Base-by-base conservation (phyloP, 2,329 filamentous ascomycete genomes). In the Xylaria sp. region DNA sequence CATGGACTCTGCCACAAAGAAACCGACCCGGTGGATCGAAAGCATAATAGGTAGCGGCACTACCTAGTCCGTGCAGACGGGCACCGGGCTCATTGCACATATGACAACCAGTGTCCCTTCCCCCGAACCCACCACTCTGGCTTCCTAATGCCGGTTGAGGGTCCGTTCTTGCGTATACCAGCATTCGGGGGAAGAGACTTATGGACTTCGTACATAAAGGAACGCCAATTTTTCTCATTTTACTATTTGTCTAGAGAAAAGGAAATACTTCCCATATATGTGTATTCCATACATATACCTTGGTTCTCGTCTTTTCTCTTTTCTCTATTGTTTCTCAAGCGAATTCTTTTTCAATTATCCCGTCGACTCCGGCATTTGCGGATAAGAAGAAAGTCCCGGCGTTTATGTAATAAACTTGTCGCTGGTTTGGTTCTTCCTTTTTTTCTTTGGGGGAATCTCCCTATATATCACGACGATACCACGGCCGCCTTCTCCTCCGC, bases 1-100 rank as follows among this genome's bases (percentile, higher is more conserved):
- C 87, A 16, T 90, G 87, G 87, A 86, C 86, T 45, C 74, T 90
- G 45, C 87, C 87, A 2, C 80, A 84, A 67, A 77, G 82, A 62
- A 74, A 74, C 41, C 67, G 70, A 18, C 57, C 62, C 24, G 61
- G 71, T 37, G 51, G 50, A 26, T 59, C 58, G 66, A 76, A 78
- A 61, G 78, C 74, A 52, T 71, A 65, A 52, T 64, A 66, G 66
- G 75, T 72, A 29, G 68, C 48, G 48, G 26, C 19, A 54, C 52
- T 53, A 44, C 45, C 50, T 37, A 13, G 20, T 34, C 22, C 19
- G 20, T 52, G 48, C 48, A 19, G 44, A 45, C 50, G 39, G 48
- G 48, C 21, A 45, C 38, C 46, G 52, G 56, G 42, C 22, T 53
- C 17, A 21, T 42, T 44, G 52, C 50, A 50, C 52, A 61, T 56